Evolutionary conservation across 2,329 filamentous ascomycete genomes (phyloP).

Genomic region (Botrytis deweyae): DNA sequence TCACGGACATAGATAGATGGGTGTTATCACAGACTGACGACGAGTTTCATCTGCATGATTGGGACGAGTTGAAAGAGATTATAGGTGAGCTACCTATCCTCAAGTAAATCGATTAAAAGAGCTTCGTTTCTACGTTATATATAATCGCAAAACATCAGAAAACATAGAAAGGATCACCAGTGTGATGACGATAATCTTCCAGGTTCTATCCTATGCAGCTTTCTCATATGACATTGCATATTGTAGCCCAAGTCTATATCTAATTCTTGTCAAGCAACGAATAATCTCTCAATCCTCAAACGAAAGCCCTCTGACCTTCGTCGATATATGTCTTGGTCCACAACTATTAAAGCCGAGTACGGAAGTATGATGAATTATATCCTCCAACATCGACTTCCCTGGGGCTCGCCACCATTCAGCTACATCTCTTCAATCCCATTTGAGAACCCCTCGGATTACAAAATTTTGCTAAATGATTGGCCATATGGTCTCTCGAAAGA

Average conservation of each 20-base stretch:
- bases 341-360: slow-evolving; percentile 67
- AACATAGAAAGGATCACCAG: slow-evolving; percentile 1
- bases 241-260: slow-evolving; percentile 2
- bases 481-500: slow-evolving; percentile 72
- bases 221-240: slow-evolving; percentile 6
- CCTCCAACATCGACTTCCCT: slow-evolving; percentile 65
- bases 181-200: neutral
- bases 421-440: slow-evolving; percentile 47
- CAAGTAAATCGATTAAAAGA: neutral
- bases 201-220: neutral
- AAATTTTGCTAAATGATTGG: slow-evolving; percentile 87
- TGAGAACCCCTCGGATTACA: slow-evolving; percentile 56
- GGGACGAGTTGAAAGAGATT: slow-evolving; percentile 69
- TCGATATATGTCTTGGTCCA: slow-evolving; percentile 75
- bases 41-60: slow-evolving; percentile 68
- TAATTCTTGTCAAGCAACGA: slow-evolving; percentile 43
- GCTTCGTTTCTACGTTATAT: neutral
- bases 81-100: slow-evolving; percentile 50
- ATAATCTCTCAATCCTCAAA: slow-evolving; percentile 71
- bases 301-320: slow-evolving; percentile 78
- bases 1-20: slow-evolving; percentile 58
- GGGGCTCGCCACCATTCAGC: slow-evolving; percentile 61
- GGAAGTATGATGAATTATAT: slow-evolving; percentile 81
- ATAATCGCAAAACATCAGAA: neutral
- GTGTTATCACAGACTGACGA: slow-evolving; percentile 65